Base-by-base conservation (phyloP, 2,329 filamentous ascomycete species). In the Chaetothyriales sp. region DNA sequence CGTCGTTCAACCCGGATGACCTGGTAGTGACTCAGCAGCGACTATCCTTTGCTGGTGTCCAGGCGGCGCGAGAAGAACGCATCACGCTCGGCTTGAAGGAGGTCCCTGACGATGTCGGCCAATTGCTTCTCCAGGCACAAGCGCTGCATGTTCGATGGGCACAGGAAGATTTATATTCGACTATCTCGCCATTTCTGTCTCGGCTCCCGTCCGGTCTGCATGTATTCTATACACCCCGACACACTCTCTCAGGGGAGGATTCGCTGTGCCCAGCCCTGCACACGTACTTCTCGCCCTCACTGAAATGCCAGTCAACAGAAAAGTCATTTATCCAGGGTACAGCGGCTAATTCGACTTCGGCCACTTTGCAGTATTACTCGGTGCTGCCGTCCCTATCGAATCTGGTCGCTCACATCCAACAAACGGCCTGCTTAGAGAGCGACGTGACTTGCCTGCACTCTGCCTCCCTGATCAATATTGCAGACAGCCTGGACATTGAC, bases 71-170 rank as follows among this genome's bases (percentile, higher is more conserved):
- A 57, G 86, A 96, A 67, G 85, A 92, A 63, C 79, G 83, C 53
- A 67, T 90, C 58, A 95, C 86, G 0, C 68, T 92, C 55, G 74
- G 76, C 39, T 68, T 88, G 18, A 73, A 81, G 47, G 86, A 94
- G 69, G 74, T 95, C 43, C 84, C 87, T 3, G 62, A 68, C 15
- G 80, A 86, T 65, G 76, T 80, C 67, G 48, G 49, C 22, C 46
- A 73, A 22, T 67, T 83, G 12, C 70, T 95, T 22, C 72, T 75
- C 49, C 72, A 77, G 60, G 79, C 77, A 56, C 77, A 83, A 60
- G 81, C 87, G 64, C 69, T 95, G 43, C 84, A 90, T 65, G 70
- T 95, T 52, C 79, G 84, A 63, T 95, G 88, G 86, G 75, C 78
- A n/a, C 78, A 80, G 12, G 69, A 78, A 2, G 60, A 62, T 5